A percentile compares a stretch with the other conserved stretches of the same genome.
phyloP scores from a whole-genome alignment of 257 asterid genomes.

The Galeopsis tetrahit region DNA sequence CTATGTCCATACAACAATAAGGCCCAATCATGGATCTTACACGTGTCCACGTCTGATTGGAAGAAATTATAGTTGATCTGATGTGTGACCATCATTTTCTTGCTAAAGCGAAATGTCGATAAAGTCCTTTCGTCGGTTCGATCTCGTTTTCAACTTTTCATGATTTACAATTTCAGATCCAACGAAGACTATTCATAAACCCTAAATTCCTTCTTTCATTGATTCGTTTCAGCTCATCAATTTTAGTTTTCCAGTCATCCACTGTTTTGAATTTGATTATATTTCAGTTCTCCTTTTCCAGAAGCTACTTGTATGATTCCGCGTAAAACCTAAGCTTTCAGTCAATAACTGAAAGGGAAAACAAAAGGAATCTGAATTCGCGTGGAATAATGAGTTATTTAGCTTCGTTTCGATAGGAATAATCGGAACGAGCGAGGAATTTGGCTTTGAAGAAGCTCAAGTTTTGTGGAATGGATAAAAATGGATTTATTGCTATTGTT shows the following conservation, averaged over 20 bases:
- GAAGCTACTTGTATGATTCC: constrained; percentile 11
- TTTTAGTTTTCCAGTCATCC: background rate
- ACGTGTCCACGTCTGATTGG: constrained; percentile 23
- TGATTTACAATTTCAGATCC: constrained; percentile 35
- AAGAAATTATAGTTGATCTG: background rate
- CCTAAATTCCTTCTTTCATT: constrained; percentile 31
- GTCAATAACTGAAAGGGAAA: constrained; percentile 10
- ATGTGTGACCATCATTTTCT: background rate
- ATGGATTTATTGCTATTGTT: constrained; percentile 33
- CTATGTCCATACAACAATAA: background rate
- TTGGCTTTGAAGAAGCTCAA: constrained; percentile 14
- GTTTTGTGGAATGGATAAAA: constrained; percentile 39
- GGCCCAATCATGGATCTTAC: constrained; percentile 20
- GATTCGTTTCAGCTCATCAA: background rate
- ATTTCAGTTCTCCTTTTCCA: background rate
- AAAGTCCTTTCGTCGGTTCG: constrained; percentile 29
- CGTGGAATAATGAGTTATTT: constrained; percentile 31
- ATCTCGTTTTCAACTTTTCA: constrained; percentile 14
- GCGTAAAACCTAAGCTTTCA: constrained; percentile 31
- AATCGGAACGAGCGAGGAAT: constrained; percentile 34
- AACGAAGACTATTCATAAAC: constrained; percentile 30
- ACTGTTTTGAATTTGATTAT: background rate
- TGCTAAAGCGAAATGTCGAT: constrained; percentile 29
- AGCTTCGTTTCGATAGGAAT: constrained; percentile 40
- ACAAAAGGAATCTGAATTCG: constrained; percentile 2